Conservation (phyloP, 2,329 filamentous ascomycete genomes). For the Cercospora nicotianae region DNA sequence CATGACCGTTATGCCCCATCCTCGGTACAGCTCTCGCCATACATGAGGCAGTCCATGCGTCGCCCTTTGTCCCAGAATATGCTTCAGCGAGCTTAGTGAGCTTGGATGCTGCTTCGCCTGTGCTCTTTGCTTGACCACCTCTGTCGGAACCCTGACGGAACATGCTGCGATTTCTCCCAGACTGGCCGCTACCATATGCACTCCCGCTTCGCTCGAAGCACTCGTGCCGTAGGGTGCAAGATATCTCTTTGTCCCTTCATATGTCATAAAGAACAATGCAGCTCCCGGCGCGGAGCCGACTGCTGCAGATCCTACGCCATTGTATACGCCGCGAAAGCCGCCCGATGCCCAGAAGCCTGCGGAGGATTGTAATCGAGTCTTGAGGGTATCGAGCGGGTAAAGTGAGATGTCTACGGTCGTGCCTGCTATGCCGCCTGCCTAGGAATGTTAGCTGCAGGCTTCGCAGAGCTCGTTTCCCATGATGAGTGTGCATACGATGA, state of each 20-base stretch:
- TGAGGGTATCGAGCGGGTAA: slow-evolving; percentile 97
- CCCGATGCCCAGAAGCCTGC: slow-evolving; percentile 76
- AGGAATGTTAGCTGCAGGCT: slow-evolving; percentile 22
- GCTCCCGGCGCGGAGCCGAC: slow-evolving; percentile 91
- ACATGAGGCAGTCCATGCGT: slow-evolving; percentile 56
- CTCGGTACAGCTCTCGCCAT: slow-evolving; percentile 82
- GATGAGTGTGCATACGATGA: too few species aligned
- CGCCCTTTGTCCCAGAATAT: slow-evolving; percentile 58
- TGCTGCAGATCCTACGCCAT: slow-evolving; percentile 83
- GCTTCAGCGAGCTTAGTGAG: slow-evolving; percentile 64
- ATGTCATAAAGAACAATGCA: slow-evolving; percentile 79
- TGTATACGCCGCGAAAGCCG: slow-evolving; percentile 89
- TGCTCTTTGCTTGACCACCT: slow-evolving; percentile 95
- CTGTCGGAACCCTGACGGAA: slow-evolving; percentile 86
- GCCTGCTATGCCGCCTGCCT: slow-evolving; percentile 87
- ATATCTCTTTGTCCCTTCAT: slow-evolving; percentile 35
- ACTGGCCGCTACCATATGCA: slow-evolving; percentile 81
- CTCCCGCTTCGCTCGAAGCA: slow-evolving; percentile 36
- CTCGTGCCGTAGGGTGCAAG: slow-evolving; percentile 6
- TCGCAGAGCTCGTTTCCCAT: too few species aligned
- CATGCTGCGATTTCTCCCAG: slow-evolving; percentile 90
- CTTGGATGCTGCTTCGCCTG: slow-evolving; percentile 81
- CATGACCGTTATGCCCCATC: slow-evolving; percentile 89
- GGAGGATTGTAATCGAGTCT: slow-evolving; percentile 89
- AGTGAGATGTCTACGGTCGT: slow-evolving; percentile 96